phyloP scores from a whole-genome alignment of 441 rosid genomes.

The Erodium trifolium region DNA sequence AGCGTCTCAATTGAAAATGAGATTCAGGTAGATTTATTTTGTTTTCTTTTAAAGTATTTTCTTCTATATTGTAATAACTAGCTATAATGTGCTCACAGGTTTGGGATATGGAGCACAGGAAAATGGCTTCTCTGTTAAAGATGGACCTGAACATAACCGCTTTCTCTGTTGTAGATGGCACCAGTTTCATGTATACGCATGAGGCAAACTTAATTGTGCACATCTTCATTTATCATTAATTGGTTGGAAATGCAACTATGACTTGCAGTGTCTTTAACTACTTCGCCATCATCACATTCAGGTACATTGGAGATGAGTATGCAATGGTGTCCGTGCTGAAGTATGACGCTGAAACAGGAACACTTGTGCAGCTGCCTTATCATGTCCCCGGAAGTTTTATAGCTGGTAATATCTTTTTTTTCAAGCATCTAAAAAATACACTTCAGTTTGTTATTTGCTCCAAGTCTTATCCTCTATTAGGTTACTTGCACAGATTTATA shows the following conservation, averaged over 20 bases:
- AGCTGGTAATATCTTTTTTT: constrained; percentile 37
- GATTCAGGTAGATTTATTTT: constrained; percentile 45
- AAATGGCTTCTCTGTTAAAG: constrained; percentile 29
- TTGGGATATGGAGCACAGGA: constrained; percentile 55
- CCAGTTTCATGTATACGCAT: constrained; percentile 44
- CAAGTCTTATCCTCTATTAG: not conserved
- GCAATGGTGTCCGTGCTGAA: constrained; percentile 50
- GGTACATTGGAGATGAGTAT: constrained; percentile 61
- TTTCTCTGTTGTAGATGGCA: constrained; percentile 48
- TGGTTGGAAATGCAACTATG: constrained; percentile 7
- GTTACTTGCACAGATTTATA: not conserved
- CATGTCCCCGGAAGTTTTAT: constrained; percentile 50
- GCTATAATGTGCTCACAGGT: constrained; percentile 36
- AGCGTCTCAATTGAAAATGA: constrained; percentile 48
- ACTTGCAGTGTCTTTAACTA: constrained; percentile 9
- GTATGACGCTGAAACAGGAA: constrained; percentile 38
- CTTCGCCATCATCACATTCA: constrained; percentile 20
- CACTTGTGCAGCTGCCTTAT: constrained; percentile 39
- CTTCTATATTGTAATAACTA: constrained; percentile 20
- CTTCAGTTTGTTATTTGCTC: not conserved
- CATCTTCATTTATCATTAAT: constrained; percentile 12
- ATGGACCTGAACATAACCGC: constrained; percentile 69
- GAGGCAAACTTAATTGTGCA: constrained; percentile 7
- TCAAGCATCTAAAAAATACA: not conserved
- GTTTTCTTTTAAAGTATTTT: constrained; percentile 9